Base-by-base conservation (phyloP, 768 basidiomycete species). In the Lactarius hatsudake region DNA sequence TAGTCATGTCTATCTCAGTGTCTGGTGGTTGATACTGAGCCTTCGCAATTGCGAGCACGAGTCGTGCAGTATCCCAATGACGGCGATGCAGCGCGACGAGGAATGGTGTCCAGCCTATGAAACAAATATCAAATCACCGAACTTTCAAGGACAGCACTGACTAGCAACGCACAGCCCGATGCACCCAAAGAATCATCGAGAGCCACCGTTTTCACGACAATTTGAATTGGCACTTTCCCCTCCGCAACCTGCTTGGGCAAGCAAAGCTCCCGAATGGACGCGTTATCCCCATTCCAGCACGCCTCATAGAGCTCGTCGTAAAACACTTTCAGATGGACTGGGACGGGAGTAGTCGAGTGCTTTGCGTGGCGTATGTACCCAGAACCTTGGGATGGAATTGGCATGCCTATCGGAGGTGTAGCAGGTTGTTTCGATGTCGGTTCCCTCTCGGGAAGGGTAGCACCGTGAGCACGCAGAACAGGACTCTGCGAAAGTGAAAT, bases 221-320 rank as follows among this genome's bases (percentile, higher is more conserved):
- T 81, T 45, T 82, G 81, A 17, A 86, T 74, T 1, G 80, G 80
- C 12, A 68, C 71, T 18, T 61, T 15, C n/a, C 66, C 71, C 13
- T 74, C 71, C 15, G 70, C 62, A 18, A 72, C 72, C 36, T 78
- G 73, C 3, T 78, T 72, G 0, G 85, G 86, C 20, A 87, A 74
- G 72, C 87, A 89, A 7, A 88, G 75, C 26, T 79, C 74, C 70
- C 83, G 77, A 28, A 89, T 78, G 66, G 77, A 81, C 26, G 76
- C 81, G 61, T 83, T 81, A 71, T 86, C 79, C 1, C 87, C 86
- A 2, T 72, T 70, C 72, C 78, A 83, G 70, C 82, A 84, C 3
- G 86, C 87, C 69, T 86, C 84, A 69, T 78, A 87, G 0, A 88
- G 78, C 66, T 85, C 81, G 58, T 86, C 81, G 70, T 87, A 88